Percentiles rank a stretch among this genome's conserved stretches.
Evolutionary conservation across 176 grass and related monocot genomes (phyloP).

Genomic region (Oryza glumipatula): DNA sequence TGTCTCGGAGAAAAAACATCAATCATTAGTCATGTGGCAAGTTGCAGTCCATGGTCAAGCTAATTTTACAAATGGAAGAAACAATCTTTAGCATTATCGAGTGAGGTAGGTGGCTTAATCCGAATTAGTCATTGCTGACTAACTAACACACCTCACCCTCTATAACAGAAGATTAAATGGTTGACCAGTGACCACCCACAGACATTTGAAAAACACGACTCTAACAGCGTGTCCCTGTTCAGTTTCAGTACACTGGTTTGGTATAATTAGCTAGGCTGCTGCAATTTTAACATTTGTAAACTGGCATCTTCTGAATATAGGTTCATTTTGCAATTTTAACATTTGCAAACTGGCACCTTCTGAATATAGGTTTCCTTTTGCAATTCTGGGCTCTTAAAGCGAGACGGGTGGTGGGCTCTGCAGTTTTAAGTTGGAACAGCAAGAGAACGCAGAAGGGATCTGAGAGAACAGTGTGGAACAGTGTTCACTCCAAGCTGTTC

Average conservation of each 20-base stretch:
- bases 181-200: constrained; percentile 22
- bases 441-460: constrained; percentile 51
- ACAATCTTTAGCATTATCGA: constrained; percentile 24
- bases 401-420: constrained; percentile 34
- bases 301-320: constrained; percentile 22
- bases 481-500: constrained; percentile 33
- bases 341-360: constrained; percentile 6
- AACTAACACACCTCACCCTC: background rate
- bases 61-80: constrained; percentile 18
- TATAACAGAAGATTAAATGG: constrained; percentile 4
- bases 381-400: constrained; percentile 27
- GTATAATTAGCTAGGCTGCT: background rate
- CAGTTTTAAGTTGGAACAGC: constrained; percentile 19
- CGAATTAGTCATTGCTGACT: constrained; percentile 34
- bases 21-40: constrained; percentile 3
- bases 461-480: constrained; percentile 48
- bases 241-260: background rate
- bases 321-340: constrained; percentile 33
- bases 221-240: background rate
- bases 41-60: constrained; percentile 26
- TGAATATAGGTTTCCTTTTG: constrained; percentile 35
- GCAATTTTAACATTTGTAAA: constrained; percentile 22
- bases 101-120: constrained; percentile 23
- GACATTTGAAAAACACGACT: constrained; percentile 13
- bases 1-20: background rate